phyloP scores from a whole-genome alignment of 495 filamentous ascomycete species.

The Hyaloscypha hepaticicola region DNA sequence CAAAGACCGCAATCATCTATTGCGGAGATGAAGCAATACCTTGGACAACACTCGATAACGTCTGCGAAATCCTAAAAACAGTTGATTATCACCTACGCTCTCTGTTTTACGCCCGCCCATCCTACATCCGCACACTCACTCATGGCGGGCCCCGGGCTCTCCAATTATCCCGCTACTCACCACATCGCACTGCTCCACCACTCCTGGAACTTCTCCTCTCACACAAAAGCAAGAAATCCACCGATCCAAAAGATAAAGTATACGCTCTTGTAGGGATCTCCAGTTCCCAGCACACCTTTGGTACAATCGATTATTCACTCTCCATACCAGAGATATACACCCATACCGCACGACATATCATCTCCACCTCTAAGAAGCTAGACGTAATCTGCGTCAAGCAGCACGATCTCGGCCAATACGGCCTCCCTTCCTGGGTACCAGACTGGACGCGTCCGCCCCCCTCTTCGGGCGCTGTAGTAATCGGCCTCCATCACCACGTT shows the following conservation, averaged over 20 bases:
- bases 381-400: constrained; percentile 30
- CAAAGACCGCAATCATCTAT: constrained; percentile 10
- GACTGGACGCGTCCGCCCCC: constrained; percentile 23
- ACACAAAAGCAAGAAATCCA: constrained; percentile 30
- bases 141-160: constrained; percentile 21
- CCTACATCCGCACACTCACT: constrained; percentile 21
- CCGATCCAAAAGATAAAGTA: constrained; percentile 30
- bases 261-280: constrained; percentile 30
- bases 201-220: constrained; percentile 24
- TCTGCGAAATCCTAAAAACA: constrained; percentile 17
- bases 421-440: constrained; percentile 28
- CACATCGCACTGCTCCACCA: constrained; percentile 12
- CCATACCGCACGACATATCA: constrained; percentile 28
- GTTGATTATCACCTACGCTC: neutral
- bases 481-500: constrained; percentile 20
- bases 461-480: constrained; percentile 9
- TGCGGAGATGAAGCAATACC: constrained; percentile 22
- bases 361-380: constrained; percentile 16
- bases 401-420: constrained; percentile 9
- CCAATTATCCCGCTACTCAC: constrained; percentile 20
- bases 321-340: constrained; percentile 17
- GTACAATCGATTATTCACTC: constrained; percentile 21
- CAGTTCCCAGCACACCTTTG: constrained; percentile 17
- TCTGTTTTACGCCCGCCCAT: constrained; percentile 16
- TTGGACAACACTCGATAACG: constrained; percentile 18